Conservation (phyloP, 805 yeast species). For the Saccharomycopsis schoenii region DNA sequence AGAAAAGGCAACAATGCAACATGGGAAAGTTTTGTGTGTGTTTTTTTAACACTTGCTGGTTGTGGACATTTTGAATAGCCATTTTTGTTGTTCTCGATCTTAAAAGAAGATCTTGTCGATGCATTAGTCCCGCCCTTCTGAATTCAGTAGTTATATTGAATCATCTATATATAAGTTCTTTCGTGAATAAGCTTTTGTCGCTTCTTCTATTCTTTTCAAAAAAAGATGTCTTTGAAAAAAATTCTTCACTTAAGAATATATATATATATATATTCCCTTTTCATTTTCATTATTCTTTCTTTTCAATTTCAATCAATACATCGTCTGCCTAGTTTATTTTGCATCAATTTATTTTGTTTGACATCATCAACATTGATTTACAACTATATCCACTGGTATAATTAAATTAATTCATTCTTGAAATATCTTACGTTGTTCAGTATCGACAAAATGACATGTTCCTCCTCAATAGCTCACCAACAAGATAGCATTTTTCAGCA, state of each 20-base stretch:
- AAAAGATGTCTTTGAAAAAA: neutral
- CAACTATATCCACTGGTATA: no score
- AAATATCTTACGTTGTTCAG: neutral
- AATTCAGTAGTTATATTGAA: neutral
- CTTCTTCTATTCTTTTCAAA: neutral
- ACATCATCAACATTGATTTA: no score
- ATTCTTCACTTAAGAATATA: no score
- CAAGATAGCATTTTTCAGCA: neutral
- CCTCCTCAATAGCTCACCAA: neutral
- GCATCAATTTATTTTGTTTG: no score
- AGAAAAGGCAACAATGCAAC: neutral
- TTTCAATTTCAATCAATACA: no score
- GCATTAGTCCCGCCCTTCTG: neutral
- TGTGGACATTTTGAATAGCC: neutral
- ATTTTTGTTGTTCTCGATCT: neutral
- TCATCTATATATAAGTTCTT: neutral
- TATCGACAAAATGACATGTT: neutral
- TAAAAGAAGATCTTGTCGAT: neutral
- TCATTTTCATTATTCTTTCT: no score
- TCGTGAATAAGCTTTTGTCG: neutral
- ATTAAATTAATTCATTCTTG: no score
- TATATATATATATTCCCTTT: no score
- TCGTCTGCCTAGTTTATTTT: no score
- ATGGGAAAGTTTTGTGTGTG: neutral
- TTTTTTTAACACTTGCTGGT: neutral